These are phyloP conservation scores for Suillus americanus DNA, from an alignment of 768 basidiomycete genomes.

Conservation along the genomic window DNA sequence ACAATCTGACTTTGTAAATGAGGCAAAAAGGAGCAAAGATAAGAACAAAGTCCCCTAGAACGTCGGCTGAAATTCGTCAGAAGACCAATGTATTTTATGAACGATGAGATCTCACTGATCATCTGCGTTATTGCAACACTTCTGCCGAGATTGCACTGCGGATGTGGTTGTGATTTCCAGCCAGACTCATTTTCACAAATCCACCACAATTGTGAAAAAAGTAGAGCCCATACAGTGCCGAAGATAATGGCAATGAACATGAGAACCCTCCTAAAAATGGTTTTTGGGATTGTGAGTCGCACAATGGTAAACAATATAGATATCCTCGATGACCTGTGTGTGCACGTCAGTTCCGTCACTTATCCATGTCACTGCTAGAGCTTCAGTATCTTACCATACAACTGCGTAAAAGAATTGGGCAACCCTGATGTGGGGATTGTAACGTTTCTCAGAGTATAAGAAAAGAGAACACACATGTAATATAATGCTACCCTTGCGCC, in stretches of 20 bases:
- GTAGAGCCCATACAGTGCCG: background rate
- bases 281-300: background rate
- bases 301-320: background rate
- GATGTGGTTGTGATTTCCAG: background rate
- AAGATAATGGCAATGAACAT: background rate
- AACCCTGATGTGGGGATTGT: background rate
- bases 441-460: background rate
- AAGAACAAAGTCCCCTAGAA: constrained; percentile 48
- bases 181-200: background rate
- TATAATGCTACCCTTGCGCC: background rate
- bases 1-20: constrained; percentile 41
- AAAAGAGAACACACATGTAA: background rate
- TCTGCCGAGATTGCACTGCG: background rate
- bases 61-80: constrained; percentile 40
- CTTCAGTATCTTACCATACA: background rate
- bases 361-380: background rate
- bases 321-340: background rate
- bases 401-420: background rate
- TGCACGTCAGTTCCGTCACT: background rate
- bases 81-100: background rate
- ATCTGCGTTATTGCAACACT: background rate
- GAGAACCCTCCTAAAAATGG: background rate
- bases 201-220: background rate
- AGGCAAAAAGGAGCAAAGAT: constrained; percentile 45
- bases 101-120: background rate